A percentile compares a stretch with the other conserved stretches of the same genome.
Conservation (phyloP, 2,329 filamentous ascomycete species). For the Hawksworthiomyces lignivorus region DNA sequence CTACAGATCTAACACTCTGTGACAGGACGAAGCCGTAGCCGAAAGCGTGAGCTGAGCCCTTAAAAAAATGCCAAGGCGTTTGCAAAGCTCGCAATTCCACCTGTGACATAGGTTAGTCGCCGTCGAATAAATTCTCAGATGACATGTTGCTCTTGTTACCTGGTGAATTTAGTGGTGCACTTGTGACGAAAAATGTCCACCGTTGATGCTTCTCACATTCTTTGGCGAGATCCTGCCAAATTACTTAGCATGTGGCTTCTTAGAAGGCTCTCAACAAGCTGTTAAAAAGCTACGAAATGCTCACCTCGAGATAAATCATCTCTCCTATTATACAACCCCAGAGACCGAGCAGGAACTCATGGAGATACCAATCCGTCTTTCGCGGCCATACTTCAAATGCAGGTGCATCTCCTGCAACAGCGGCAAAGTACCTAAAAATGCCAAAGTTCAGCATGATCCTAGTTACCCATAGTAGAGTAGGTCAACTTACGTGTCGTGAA, state of each 20-base stretch:
- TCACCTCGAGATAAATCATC: constrained; percentile 44
- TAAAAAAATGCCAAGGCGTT: constrained; percentile 7
- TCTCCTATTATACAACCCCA: constrained; percentile 50
- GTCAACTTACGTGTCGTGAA: constrained; percentile 47
- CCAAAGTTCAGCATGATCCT: no score
- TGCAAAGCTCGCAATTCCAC: constrained; percentile 8
- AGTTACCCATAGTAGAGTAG: no score
- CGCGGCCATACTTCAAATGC: constrained; percentile 44
- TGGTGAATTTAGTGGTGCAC: constrained; percentile 8
- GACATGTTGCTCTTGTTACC: no score
- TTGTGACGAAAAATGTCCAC: constrained; percentile 8
- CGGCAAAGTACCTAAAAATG: constrained; percentile 45
- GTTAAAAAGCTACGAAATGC: constrained; percentile 29
- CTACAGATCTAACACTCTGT: no score
- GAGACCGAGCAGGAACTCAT: constrained; percentile 39
- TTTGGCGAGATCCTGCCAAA: constrained; percentile 5
- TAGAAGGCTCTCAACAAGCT: no score
- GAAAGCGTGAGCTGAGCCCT: no score
- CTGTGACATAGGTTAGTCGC: no score
- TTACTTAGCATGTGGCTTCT: no score
- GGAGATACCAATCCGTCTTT: constrained; percentile 28
- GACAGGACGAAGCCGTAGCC: no score
- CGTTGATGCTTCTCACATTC: constrained; percentile 9
- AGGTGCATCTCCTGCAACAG: constrained; percentile 56
- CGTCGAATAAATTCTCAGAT: no score